Evolutionary conservation across 768 basidiomycete genomes (phyloP).

Genomic region (Udeniomyces megalosporus): DNA sequence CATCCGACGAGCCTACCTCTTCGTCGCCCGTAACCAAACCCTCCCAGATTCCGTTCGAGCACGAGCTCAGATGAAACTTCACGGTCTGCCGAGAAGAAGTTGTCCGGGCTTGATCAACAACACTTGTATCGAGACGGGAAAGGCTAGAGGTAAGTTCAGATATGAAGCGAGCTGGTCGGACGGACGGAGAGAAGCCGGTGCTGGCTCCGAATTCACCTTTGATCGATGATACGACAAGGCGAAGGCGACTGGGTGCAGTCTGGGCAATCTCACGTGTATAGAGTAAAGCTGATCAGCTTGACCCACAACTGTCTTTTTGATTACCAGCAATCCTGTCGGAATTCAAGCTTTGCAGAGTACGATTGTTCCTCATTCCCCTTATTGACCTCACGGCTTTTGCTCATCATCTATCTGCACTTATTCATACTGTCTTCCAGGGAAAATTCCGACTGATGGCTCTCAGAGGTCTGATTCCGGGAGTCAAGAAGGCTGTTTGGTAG

Average conservation of each 20-base stretch:
- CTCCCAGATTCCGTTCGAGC: conserved; percentile 78
- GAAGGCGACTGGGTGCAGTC: background rate
- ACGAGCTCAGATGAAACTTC: conserved; percentile 61
- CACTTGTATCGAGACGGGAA: conserved; percentile 67
- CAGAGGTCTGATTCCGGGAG: conserved; percentile 65
- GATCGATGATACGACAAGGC: background rate
- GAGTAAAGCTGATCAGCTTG: too few species aligned
- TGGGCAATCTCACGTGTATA: background rate
- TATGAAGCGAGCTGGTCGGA: background rate
- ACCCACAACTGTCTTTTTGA: too few species aligned
- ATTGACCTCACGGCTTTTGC: background rate
- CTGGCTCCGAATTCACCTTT: background rate
- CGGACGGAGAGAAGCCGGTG: background rate
- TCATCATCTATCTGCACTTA: background rate
- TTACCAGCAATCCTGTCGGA: background rate
- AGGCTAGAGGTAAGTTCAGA: conserved; percentile 47
- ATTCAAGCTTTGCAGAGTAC: conserved; percentile 9
- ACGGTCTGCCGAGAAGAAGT: conserved; percentile 65
- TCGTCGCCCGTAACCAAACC: conserved; percentile 78
- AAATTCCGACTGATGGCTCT: conserved; percentile 80
- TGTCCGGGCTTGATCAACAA: conserved; percentile 80
- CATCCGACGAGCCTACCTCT: conserved; percentile 73
- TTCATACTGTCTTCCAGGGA: conserved; percentile 38
- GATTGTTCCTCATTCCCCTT: background rate
- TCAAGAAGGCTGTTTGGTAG: conserved; percentile 83